Percentiles rank a stretch among this genome's conserved stretches.
Conservation (phyloP, 345 rosid species). For the Syzygium grande region DNA sequence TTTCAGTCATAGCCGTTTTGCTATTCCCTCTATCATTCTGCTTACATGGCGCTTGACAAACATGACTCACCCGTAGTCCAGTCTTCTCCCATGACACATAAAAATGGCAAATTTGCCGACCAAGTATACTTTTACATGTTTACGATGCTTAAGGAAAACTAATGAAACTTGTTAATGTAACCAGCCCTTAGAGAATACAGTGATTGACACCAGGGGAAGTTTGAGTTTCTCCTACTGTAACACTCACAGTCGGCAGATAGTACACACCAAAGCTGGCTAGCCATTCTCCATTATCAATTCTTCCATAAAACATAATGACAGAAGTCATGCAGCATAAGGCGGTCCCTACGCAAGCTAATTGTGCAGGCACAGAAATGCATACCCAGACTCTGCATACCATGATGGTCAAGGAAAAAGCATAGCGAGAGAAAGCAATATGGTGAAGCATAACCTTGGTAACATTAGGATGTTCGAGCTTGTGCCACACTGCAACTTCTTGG, state of each 20-base stretch:
- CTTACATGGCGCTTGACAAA: not conserved
- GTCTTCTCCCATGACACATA: not conserved
- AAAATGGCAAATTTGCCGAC: not conserved
- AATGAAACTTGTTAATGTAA: not conserved
- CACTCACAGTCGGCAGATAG: not conserved
- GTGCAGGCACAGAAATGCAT: not conserved
- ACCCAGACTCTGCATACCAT: not conserved
- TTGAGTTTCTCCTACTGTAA: not conserved
- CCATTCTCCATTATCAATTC: not conserved
- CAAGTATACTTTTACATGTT: not conserved
- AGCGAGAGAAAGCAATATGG: not conserved
- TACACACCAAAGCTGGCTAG: not conserved
- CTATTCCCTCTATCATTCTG: not conserved
- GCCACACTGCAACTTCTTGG: conserved; percentile 99
- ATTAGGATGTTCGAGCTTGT: conserved; percentile 94
- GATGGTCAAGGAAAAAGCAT: not conserved
- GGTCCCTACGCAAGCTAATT: not conserved
- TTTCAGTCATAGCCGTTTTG: not conserved
- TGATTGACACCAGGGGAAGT: not conserved
- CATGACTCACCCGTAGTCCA: not conserved
- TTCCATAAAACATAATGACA: not conserved
- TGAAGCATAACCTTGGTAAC: conserved; percentile 68
- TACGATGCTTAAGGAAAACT: not conserved
- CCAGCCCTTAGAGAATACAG: not conserved
- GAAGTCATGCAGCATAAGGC: not conserved